phyloP scores from a whole-genome alignment of 2,329 filamentous ascomycete genomes.

The Aspergillus brasiliensis region DNA sequence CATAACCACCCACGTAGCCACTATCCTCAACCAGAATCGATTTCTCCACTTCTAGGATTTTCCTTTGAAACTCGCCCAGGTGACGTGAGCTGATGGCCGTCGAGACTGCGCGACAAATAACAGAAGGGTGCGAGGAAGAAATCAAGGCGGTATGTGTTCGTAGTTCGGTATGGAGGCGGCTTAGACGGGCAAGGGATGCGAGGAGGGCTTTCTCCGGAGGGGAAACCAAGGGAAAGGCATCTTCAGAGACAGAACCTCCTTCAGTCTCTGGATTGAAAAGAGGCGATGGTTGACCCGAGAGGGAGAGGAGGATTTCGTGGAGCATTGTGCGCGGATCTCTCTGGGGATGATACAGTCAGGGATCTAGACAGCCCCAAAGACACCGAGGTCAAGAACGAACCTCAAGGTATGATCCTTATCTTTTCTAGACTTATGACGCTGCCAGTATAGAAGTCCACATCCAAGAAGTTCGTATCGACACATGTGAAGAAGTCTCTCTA shows the following conservation, averaged over 20 bases:
- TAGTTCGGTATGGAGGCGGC: constrained; percentile 73
- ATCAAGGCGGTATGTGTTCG: constrained; percentile 68
- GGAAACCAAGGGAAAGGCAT: constrained; percentile 59
- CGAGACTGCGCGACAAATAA: constrained; percentile 84
- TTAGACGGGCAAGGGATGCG: constrained; percentile 73
- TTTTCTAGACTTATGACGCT: constrained; percentile 31
- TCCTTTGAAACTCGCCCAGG: constrained; percentile 76
- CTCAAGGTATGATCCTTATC: constrained; percentile 29
- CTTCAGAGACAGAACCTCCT: constrained; percentile 53
- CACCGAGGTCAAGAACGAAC: constrained; percentile 18
- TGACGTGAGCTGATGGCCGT: constrained; percentile 74
- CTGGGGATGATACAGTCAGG: constrained; percentile 18
- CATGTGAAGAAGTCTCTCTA: constrained; percentile 34
- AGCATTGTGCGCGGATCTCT: constrained; percentile 66
- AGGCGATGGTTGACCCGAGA: constrained; percentile 90
- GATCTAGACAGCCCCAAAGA: neutral
- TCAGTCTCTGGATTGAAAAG: constrained; percentile 65
- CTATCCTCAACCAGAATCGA: constrained; percentile 76
- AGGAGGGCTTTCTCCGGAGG: constrained; percentile 83
- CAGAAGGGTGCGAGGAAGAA: constrained; percentile 71
- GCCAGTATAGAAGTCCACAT: constrained; percentile 46
- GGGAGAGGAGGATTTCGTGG: constrained; percentile 95
- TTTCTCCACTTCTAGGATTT: constrained; percentile 81
- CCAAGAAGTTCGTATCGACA: constrained; percentile 51
- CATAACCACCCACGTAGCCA: constrained; percentile 81